These are phyloP conservation scores for Salvia sclarea DNA, from an alignment of 305 asterid species.

Conservation along the genomic window DNA sequence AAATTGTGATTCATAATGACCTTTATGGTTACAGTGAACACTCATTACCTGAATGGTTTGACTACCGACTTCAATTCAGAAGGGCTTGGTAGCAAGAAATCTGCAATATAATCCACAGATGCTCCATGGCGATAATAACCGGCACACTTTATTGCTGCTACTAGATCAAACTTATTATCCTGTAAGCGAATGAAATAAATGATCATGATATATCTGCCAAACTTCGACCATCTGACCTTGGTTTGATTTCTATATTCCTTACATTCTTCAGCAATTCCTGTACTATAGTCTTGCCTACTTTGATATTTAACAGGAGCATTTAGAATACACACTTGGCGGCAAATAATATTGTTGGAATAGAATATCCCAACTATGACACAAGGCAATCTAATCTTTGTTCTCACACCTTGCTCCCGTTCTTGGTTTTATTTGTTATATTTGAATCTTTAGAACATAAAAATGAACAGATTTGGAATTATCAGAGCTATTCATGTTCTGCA, in stretches of 20 bases:
- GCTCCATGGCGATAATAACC: constrained; percentile 49
- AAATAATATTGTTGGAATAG: background rate
- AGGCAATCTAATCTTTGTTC: too few relatives aligned
- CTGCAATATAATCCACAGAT: constrained; percentile 37
- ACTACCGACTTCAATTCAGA: constrained; percentile 37
- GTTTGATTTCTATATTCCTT: background rate
- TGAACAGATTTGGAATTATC: too few relatives aligned
- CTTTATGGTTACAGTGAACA: background rate
- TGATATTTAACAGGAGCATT: too few relatives aligned
- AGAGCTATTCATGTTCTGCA: too few relatives aligned
- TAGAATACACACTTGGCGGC: too few relatives aligned
- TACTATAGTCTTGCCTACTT: background rate
- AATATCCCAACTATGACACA: too few relatives aligned
- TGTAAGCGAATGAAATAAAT: constrained; percentile 22
- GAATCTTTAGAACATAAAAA: too few relatives aligned
- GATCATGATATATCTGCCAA: background rate
- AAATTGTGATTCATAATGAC: background rate
- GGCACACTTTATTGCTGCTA: constrained; percentile 39
- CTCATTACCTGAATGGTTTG: constrained; percentile 43
- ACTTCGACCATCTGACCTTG: background rate
- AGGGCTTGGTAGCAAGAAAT: constrained; percentile 49
- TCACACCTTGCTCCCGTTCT: too few relatives aligned
- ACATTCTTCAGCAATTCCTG: background rate
- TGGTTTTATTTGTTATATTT: too few relatives aligned
- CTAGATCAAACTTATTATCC: constrained; percentile 55